phyloP scores from a whole-genome alignment of 495 filamentous ascomycete species.

The Lichina pygmaea region DNA sequence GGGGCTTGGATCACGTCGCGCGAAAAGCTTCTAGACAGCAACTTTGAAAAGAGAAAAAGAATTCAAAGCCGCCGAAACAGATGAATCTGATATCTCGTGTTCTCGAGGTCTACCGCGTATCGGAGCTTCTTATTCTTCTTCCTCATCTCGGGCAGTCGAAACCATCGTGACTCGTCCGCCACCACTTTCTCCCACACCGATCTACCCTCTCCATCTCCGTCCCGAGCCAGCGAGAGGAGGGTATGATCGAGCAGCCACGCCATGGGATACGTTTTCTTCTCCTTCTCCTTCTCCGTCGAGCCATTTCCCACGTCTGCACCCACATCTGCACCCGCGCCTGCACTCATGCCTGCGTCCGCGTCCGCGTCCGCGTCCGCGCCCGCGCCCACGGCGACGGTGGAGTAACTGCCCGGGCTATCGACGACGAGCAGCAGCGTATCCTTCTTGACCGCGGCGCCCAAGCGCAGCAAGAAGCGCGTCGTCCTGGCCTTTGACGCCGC shows the following conservation, averaged over 20 bases:
- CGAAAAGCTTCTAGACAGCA: too few relatives aligned
- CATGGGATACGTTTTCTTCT: conserved; percentile 60
- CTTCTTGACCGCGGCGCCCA: conserved; percentile 24
- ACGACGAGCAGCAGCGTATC: conserved; percentile 58
- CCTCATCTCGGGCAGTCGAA: conserved; percentile 26
- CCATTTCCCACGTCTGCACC: conserved; percentile 4
- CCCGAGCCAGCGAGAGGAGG: conserved; percentile 22
- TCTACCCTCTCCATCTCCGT: conserved; percentile 3
- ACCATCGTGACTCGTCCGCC: conserved; percentile 60
- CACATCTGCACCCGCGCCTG: conserved; percentile 1
- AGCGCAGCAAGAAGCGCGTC: conserved; percentile 40
- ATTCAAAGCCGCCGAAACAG: conserved; percentile 23
- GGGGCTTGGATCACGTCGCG: neutral
- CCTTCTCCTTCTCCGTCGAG: conserved; percentile 2
- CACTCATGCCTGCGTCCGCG: neutral
- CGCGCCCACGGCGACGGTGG: conserved; percentile 35
- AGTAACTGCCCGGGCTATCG: conserved; percentile 83
- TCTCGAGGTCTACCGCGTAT: conserved; percentile 70
- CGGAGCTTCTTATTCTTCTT: conserved; percentile 13
- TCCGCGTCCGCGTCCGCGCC: conserved; percentile 7
- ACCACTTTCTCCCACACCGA: conserved; percentile 42
- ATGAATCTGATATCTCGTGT: conserved; percentile 87
- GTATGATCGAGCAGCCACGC: conserved; percentile 74
- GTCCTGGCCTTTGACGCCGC: conserved; percentile 41
- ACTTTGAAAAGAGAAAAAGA: too few relatives aligned